Evolutionary conservation across 306 rosid genomes (phyloP).

Genomic region (Benincasa hispida): DNA sequence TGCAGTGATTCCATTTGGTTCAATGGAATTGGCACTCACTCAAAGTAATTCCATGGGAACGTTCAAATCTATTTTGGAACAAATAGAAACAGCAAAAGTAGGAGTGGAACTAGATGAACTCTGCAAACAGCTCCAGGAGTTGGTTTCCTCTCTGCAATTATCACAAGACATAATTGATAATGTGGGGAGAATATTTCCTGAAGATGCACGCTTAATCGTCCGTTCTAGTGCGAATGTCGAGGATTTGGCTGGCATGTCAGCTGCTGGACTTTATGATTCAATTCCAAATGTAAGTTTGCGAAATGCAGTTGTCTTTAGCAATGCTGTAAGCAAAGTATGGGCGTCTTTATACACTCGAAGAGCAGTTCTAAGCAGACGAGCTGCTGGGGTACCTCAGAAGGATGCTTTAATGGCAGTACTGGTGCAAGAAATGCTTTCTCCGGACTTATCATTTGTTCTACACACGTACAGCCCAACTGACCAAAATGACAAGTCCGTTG

Average conservation of each 20-base stretch:
- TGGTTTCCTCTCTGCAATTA: conserved; percentile 52
- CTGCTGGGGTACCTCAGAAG: conserved; percentile 71
- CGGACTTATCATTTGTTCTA: conserved; percentile 81
- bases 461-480: conserved; percentile 68
- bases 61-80: conserved; percentile 47
- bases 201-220: conserved; percentile 57
- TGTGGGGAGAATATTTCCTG: conserved; percentile 50
- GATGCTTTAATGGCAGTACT: conserved; percentile 86
- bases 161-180: conserved; percentile 49
- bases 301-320: conserved; percentile 50
- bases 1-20: conserved; percentile 89
- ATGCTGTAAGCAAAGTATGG: conserved; percentile 73
- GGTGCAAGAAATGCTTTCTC: conserved; percentile 95
- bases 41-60: conserved; percentile 43
- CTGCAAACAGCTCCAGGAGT: conserved; percentile 61
- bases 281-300: conserved; percentile 87
- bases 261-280: conserved; percentile 93
- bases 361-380: conserved; percentile 77
- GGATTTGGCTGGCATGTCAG: conserved; percentile 96
- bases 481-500: conserved; percentile 57
- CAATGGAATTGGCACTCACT: conserved; percentile 72
- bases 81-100: conserved; percentile 62
- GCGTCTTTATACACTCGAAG: conserved; percentile 84
- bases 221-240: conserved; percentile 96
- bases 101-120: conserved; percentile 59